Base-by-base conservation (phyloP, 192 early-diverging fungal genomes). In the Umbelopsis isabellina region DNA sequence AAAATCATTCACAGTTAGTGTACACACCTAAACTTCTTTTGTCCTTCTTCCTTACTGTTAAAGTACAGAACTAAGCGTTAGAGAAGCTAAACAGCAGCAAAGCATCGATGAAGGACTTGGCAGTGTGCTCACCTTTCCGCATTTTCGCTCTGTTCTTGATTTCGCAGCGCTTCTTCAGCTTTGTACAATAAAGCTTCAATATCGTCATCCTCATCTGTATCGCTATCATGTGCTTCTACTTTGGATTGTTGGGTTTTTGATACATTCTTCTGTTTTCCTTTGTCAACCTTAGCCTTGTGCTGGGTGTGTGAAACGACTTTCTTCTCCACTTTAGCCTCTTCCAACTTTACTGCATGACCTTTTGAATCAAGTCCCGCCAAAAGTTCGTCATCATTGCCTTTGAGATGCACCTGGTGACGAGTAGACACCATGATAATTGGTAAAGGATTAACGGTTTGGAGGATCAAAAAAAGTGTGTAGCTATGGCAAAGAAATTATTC, bases 121-220 rank as follows among this genome's bases (percentile, higher is more conserved):
- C 66, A 72, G 22, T 46, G 33, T 0, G 70, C 66, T 18, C 49
- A 41, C 2, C 69, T 35, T 45, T 65, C 55, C 22, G 46, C 20
- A 11, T 49, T 71, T 11, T 72, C 72, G 10, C 7, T 41, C 8
- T 67, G 66, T 37, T 70, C 74, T 22, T 80, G 68, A n/a, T 61
- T 23, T 53, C 75, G 68, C 1, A 84, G 61, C 1, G 78, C 77
- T 16, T 67, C 68, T 58, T 77, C 75, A 16, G 83, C 83, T 47
- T 78, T 79, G 25, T 71, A 13, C 22, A 84, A 47, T 0, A 84
- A 65, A 22, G 50, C 50, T 3, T 82, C 74, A 21, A 84, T 64
- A 61, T 84, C 79, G 1, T 82, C 80, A 25, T 81, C 77, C 1
- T 79, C 70, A 3, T 73, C 80, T 7, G 71, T 65, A 0, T 21